phyloP scores from a whole-genome alignment of 129 eudicot species.

The Tagetes erecta region DNA sequence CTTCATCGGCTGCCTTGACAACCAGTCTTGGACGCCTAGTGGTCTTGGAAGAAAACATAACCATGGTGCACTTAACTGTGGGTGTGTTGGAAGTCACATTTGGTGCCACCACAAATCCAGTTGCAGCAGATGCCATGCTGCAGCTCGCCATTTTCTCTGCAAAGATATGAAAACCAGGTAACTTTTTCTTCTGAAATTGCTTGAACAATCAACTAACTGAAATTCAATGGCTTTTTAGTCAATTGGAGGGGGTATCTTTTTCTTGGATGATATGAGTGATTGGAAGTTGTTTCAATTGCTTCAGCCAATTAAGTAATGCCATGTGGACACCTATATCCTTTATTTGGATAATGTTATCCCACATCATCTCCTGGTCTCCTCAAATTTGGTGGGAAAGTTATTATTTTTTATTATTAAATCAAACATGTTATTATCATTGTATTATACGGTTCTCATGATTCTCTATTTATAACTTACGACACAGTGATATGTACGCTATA shows the following conservation, averaged over 20 bases:
- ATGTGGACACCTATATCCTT: constrained; percentile 59
- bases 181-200: not conserved
- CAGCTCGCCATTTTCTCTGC: constrained; percentile 66
- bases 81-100: constrained; percentile 36
- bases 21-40: constrained; percentile 49
- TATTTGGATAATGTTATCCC: constrained; percentile 54
- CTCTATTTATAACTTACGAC: too few species aligned
- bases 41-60: constrained; percentile 48
- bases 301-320: constrained; percentile 53
- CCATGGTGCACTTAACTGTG: constrained; percentile 38
- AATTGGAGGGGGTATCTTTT: constrained; percentile 38
- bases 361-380: not conserved
- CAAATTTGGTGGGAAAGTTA: not conserved
- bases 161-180: constrained; percentile 10
- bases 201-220: constrained; percentile 20
- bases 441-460: too few species aligned
- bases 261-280: constrained; percentile 45
- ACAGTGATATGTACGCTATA: too few species aligned
- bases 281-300: constrained; percentile 36
- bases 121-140: constrained; percentile 85
- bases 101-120: constrained; percentile 61
- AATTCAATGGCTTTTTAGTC: constrained; percentile 41
- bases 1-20: constrained; percentile 66
- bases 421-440: too few species aligned
- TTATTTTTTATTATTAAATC: not conserved